Percentiles rank a stretch among this genome's conserved stretches.
Evolutionary conservation across 305 asterid genomes (phyloP).

Genomic region (Striga hermonthica): DNA sequence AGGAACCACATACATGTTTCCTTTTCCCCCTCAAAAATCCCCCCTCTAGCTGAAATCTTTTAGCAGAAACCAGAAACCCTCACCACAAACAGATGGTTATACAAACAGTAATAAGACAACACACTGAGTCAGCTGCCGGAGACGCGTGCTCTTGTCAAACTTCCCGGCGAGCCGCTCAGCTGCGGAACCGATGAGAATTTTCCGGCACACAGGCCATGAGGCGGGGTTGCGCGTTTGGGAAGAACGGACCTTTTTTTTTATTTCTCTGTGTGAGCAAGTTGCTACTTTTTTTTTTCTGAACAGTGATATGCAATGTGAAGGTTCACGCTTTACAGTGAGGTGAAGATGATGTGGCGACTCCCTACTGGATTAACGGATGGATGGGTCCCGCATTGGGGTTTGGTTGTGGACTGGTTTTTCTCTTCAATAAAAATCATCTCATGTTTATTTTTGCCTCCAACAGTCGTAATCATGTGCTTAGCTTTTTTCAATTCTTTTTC

Average conservation of each 20-base stretch:
- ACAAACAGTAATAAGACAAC: slow-evolving; percentile 10
- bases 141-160: slow-evolving; percentile 18
- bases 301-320: slow-evolving; percentile 39
- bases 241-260: slow-evolving; percentile 17
- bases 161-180: slow-evolving; percentile 23
- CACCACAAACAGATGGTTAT: slow-evolving; percentile 24
- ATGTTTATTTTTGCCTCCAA: slow-evolving; percentile 12
- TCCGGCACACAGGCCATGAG: slow-evolving; percentile 56
- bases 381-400: slow-evolving; percentile 22
- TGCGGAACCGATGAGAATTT: slow-evolving; percentile 24
- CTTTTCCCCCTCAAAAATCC: slow-evolving; percentile 29
- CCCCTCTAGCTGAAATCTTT: slow-evolving; percentile 35
- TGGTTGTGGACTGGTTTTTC: not conserved
- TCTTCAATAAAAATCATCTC: slow-evolving; percentile 6
- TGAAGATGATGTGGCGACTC: slow-evolving; percentile 38
- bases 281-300: slow-evolving; percentile 6
- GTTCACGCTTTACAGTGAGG: slow-evolving; percentile 51
- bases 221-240: slow-evolving; percentile 40
- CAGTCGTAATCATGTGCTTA: slow-evolving; percentile 25
- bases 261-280: not conserved
- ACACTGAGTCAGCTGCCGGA: slow-evolving; percentile 3
- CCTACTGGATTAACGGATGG: slow-evolving; percentile 21
- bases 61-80: slow-evolving; percentile 36
- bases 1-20: slow-evolving; percentile 75
- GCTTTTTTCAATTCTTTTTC: too few relatives aligned